These are phyloP conservation scores for Thuja plicata DNA, from an alignment of 83 land plant species.

Conservation along the genomic window DNA sequence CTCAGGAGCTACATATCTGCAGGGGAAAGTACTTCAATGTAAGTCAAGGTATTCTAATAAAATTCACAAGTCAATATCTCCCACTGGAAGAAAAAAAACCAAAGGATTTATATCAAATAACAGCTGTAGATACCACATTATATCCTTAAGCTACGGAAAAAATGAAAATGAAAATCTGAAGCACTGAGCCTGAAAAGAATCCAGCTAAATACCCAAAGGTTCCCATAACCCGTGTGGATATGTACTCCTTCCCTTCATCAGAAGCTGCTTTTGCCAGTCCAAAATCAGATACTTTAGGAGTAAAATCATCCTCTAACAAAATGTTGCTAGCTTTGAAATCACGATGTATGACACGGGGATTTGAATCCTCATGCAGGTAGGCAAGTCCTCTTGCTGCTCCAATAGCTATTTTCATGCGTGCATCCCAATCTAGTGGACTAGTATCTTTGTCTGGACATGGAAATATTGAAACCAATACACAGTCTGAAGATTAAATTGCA, in stretches of 20 bases:
- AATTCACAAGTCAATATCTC: neutral
- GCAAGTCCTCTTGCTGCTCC: constrained; percentile 80
- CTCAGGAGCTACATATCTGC: constrained; percentile 84
- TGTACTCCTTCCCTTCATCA: constrained; percentile 58
- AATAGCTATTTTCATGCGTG: constrained; percentile 68
- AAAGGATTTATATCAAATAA: neutral
- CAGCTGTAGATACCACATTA: neutral
- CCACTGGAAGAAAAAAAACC: neutral
- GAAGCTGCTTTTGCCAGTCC: constrained; percentile 81
- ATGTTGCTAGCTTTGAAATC: constrained; percentile 82
- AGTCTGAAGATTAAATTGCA: constrained; percentile 5
- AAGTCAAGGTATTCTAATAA: neutral
- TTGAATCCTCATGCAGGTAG: constrained; percentile 81
- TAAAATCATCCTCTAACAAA: constrained; percentile 64
- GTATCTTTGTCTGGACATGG: constrained; percentile 56
- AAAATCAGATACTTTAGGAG: constrained; percentile 82
- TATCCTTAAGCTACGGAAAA: neutral
- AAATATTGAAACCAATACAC: constrained; percentile 10
- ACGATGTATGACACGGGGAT: constrained; percentile 69
- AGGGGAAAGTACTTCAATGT: neutral
- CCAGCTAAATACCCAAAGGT: constrained; percentile 64
- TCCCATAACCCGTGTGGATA: constrained; percentile 81
- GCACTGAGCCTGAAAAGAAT: neutral
- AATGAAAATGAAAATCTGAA: neutral
- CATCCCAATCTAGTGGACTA: constrained; percentile 66